Base-by-base conservation (phyloP, 169 alveolate genomes). In the Eimeria falciformis region DNA sequence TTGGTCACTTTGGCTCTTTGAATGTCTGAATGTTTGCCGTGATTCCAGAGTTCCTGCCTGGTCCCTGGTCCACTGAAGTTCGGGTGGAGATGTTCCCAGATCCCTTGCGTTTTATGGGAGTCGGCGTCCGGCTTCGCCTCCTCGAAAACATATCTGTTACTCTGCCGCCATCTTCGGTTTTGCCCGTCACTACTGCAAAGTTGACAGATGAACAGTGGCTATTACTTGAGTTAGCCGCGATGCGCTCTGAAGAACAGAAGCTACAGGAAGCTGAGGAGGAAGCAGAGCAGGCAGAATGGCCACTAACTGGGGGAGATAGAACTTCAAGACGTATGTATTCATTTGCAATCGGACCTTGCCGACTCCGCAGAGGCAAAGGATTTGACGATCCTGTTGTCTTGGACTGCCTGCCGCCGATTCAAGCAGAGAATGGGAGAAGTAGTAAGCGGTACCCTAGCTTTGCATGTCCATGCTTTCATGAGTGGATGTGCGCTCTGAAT, bases 91-190 rank as follows among this genome's bases (percentile, higher is more conserved):
- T 79, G 27, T 79, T 43, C 53, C 69, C 73, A 21, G 73, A 79
- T 7, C 73, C 55, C 33, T 55, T 62, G 37, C 50, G 88, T 33
- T 43, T 71, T 0, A 79, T 79, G 88, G 88, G 88, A 43, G 73
- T 79, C 25, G 88, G 88, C 2, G 88, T 33, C 56, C 88, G 88
- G n/a, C 56, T 79, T 46, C 69, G 50, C 73, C 75, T 79, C 33
- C 3, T 11, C 23, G 88, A 79, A n/a, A 79, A 79, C 55, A 43
- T 79, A 29, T 58, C 73, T 37, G 75, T 79, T 14, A 79, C 88
- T 12, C 53, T 79, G 29, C 88, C 88, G 9, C 88, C 88, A 40
- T 27, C 55, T 29, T 71, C 73, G 29, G 62, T 79, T 55, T 29
- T 79, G 37, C 88, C 88, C 18, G n/a, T 79, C 21, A 29, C 9